Conservation (phyloP, 805 yeast genomes). For the Barnettozyma botsteinii region DNA sequence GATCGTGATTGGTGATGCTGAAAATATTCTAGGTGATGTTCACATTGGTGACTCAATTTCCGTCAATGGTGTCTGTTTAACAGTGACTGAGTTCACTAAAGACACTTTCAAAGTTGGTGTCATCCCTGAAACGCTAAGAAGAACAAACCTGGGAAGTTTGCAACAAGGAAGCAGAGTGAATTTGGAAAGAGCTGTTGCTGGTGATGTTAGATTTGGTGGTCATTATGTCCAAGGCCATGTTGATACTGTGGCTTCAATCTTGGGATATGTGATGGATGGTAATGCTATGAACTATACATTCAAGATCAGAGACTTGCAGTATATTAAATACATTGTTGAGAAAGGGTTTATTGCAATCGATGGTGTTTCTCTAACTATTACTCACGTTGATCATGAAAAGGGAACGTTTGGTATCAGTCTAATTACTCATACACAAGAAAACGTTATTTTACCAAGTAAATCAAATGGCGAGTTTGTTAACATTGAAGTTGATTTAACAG, state of each 20-base stretch:
- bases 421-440: slow-evolving; percentile 84
- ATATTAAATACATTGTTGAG: slow-evolving; percentile 73
- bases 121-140: slow-evolving; percentile 84
- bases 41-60: slow-evolving; percentile 93
- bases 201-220: slow-evolving; percentile 87
- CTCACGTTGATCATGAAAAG: slow-evolving; percentile 57
- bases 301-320: slow-evolving; percentile 54
- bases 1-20: slow-evolving; percentile 56
- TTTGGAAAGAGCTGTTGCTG: slow-evolving; percentile 83
- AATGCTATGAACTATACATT: slow-evolving; percentile 77
- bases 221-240: slow-evolving; percentile 98
- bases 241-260: slow-evolving; percentile 76
- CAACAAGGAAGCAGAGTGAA: slow-evolving; percentile 60
- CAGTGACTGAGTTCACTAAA: slow-evolving; percentile 74
- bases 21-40: slow-evolving; percentile 64
- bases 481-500: slow-evolving; percentile 92
- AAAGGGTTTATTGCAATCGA: slow-evolving; percentile 93
- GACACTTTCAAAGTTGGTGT: slow-evolving; percentile 79
- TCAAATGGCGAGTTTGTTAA: slow-evolving; percentile 62
- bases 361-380: slow-evolving; percentile 89
- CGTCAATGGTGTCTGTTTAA: slow-evolving; percentile 83
- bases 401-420: slow-evolving; percentile 76
- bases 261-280: slow-evolving; percentile 49
- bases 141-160: slow-evolving; percentile 70
- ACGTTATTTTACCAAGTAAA: slow-evolving; percentile 69